phyloP scores from a whole-genome alignment of 2,329 filamentous ascomycete genomes.

The Delphinella strobiligena region DNA sequence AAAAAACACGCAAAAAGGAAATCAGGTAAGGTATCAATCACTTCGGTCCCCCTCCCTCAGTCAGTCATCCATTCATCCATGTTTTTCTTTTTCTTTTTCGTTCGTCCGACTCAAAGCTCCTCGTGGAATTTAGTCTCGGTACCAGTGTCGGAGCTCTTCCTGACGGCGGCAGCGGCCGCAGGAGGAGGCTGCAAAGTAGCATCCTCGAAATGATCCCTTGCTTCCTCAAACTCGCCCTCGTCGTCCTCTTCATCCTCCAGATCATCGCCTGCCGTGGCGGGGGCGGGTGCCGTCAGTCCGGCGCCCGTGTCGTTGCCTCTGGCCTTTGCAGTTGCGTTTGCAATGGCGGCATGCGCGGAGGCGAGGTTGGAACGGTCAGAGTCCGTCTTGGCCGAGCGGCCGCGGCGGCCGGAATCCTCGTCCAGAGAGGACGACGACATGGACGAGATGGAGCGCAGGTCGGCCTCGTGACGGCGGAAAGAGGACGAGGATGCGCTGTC shows the following conservation, averaged over 20 bases:
- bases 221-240: conserved; percentile 41
- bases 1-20: no score
- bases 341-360: no score
- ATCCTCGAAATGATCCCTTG: conserved; percentile 38
- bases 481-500: conserved; percentile 3
- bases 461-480: conserved; percentile 8
- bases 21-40: no score
- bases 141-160: conserved; percentile 37
- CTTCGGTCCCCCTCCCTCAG: background rate
- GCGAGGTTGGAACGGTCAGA: no score
- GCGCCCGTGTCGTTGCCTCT: no score
- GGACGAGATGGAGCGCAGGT: conserved; percentile 6
- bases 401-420: conserved; percentile 17
- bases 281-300: no score
- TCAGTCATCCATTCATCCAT: conserved; percentile 1
- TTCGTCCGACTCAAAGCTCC: conserved; percentile 32
- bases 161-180: conserved; percentile 11
- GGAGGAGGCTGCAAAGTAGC: conserved; percentile 30
- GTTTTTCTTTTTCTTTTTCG: background rate
- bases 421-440: conserved; percentile 12
- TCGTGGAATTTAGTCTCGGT: conserved; percentile 50
- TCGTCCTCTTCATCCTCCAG: conserved; percentile 22
- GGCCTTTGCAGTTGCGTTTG: no score
- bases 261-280: no score
- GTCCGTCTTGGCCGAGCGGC: conserved; percentile 17